Evolutionary conservation across 768 basidiomycete species (phyloP), one percentile per base, ranked within the genome.

Genomic region (Boletellus ananiceps): DNA sequence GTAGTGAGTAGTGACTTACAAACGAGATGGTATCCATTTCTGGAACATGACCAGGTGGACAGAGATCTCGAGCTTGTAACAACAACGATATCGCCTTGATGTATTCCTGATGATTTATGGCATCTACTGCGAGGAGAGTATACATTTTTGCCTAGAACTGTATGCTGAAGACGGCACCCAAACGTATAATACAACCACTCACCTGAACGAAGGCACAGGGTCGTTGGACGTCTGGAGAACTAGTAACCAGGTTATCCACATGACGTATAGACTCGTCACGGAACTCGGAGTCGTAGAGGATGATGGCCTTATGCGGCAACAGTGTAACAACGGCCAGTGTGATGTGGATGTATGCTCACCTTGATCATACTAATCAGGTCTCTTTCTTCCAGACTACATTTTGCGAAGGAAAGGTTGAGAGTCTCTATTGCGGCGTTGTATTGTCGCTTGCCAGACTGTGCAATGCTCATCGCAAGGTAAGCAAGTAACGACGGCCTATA

Each of bases 121-220:
- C 49, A 36, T 56, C 57, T 8, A 25, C 39, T 4, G 53, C 59
- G 2, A 52, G 53, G 16, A 49, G 23, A 35, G 37, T 3, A 39
- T 52, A 36, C 53, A 61, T 58, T 37, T 37, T 58, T 32, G 60
- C 51, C 59, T 61, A 16, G 12, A 40, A 5, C 7, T 11, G 13
- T 16, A n/a, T 3, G 25, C 1, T 52, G 21, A 47, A 40, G 5
- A 18, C 33, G 1, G 1, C n/a, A 38, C 6, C 15, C 1, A 27
- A 38, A n/a, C 35, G 1, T 21, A n/a, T 5, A 37, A 13, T 8
- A n/a, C 2, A 23, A 33, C 3, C 27, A 51, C 57, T 44, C 49
- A 7, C 59, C 53, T 42, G 51, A 36, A 62, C 40, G 16, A 61
- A 51, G 32, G 15, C 35, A 35, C 50, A 56, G 11, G 37, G 29